Conservation (phyloP, 2,329 filamentous ascomycete species). For the Beauveria sp. region DNA sequence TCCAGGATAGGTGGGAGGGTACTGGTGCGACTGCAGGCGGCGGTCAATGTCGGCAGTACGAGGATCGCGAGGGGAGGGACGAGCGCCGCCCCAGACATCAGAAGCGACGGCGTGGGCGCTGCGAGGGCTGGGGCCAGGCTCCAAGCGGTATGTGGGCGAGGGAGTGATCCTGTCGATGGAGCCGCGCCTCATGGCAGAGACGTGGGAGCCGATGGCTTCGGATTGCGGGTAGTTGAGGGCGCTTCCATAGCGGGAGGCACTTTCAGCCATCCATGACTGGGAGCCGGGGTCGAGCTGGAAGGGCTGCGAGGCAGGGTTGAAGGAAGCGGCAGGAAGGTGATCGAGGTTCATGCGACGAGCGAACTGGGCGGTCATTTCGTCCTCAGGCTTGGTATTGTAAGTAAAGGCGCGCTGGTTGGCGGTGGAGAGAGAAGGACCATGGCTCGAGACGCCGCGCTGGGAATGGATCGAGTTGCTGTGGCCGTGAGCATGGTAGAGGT, state of each 20-base stretch:
- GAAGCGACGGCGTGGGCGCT: slow-evolving; percentile 21
- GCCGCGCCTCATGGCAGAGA: slow-evolving; percentile 26
- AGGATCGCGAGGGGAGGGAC: slow-evolving; percentile 27
- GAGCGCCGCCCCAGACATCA: slow-evolving; percentile 31
- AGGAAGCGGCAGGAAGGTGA: slow-evolving; percentile 19
- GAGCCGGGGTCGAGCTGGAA: slow-evolving; percentile 42
- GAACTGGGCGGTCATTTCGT: slow-evolving; percentile 30
- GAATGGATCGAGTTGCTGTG: slow-evolving; percentile 39
- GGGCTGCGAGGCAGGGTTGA: slow-evolving; percentile 26
- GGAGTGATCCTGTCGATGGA: slow-evolving; percentile 34
- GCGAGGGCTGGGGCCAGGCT: slow-evolving; percentile 20
- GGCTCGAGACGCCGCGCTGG: slow-evolving; percentile 35
- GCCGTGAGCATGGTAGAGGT: slow-evolving; percentile 29
- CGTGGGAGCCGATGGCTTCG: slow-evolving; percentile 21
- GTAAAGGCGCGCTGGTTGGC: slow-evolving; percentile 29
- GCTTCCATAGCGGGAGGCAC: slow-evolving; percentile 19
- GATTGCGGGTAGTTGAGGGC: slow-evolving; percentile 23
- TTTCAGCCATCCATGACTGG: slow-evolving; percentile 36
- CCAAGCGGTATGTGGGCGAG: slow-evolving; percentile 22
- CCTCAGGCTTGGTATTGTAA: slow-evolving; percentile 30
- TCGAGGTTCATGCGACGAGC: slow-evolving; percentile 27
- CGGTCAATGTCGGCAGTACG: slow-evolving; percentile 32
- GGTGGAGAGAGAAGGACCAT: slow-evolving; percentile 39
- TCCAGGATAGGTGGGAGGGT: slow-evolving; percentile 20
- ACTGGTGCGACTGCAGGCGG: slow-evolving; percentile 26